A percentile compares a stretch with the other conserved stretches of the same genome.
Conservation (phyloP, 2,329 filamentous ascomycete species). For the Penicillium occitanis region DNA sequence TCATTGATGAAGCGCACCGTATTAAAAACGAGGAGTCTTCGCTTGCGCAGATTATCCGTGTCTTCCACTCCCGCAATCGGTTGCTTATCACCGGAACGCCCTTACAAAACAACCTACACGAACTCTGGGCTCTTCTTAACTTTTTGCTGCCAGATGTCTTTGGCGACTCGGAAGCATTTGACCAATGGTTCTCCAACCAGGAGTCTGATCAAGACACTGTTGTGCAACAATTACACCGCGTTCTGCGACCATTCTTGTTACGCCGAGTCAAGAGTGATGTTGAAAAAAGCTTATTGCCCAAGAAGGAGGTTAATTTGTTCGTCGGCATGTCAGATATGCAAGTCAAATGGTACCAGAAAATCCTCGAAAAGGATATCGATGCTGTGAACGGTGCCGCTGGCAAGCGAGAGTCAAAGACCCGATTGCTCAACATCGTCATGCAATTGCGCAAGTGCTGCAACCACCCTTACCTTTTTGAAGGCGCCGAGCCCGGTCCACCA, state of each 20-base stretch:
- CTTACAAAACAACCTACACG: slow-evolving; percentile 95
- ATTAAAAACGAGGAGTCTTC: slow-evolving; percentile 99
- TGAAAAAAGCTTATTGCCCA: slow-evolving; percentile 93
- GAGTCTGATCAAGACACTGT: slow-evolving; percentile 90
- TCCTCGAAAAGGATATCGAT: slow-evolving; percentile 97
- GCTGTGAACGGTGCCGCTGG: slow-evolving; percentile 95
- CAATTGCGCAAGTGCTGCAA: slow-evolving; percentile 98
- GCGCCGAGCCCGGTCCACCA: slow-evolving; percentile 91
- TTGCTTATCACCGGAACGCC: slow-evolving; percentile 95
- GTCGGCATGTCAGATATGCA: slow-evolving; percentile 99
- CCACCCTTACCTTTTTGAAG: slow-evolving; percentile 96
- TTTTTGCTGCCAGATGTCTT: slow-evolving; percentile 98
- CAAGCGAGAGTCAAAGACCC: slow-evolving; percentile 96
- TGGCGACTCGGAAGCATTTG: slow-evolving; percentile 92
- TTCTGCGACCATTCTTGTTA: slow-evolving; percentile 88
- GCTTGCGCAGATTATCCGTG: slow-evolving; percentile 88
- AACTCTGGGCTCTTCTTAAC: slow-evolving; percentile 95
- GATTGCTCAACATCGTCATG: slow-evolving; percentile 98
- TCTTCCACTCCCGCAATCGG: slow-evolving; percentile 94
- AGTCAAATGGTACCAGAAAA: slow-evolving; percentile 98
- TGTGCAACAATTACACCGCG: slow-evolving; percentile 90
- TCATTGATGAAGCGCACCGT: slow-evolving; percentile 95
- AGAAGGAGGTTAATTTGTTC: slow-evolving; percentile 96
- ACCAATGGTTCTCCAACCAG: slow-evolving; percentile 95
- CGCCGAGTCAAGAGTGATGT: slow-evolving; percentile 97